Percentiles rank a stretch among this genome's conserved stretches.
phyloP scores from a whole-genome alignment of 345 rosid genomes.

The thale cress (Arabidopsis thaliana) region DNA sequence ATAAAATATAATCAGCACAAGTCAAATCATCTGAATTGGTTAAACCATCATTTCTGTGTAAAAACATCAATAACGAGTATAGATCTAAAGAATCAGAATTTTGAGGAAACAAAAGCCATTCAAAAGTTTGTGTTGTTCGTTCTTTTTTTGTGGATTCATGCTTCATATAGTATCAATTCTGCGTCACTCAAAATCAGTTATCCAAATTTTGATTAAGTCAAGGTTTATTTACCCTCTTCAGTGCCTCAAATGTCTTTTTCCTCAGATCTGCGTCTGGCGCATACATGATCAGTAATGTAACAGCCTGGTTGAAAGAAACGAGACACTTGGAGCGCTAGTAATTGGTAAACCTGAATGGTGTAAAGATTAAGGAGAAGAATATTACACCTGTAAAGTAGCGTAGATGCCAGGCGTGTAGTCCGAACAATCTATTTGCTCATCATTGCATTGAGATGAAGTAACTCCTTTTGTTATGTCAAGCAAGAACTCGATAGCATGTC shows the following conservation, averaged over 20 bases:
- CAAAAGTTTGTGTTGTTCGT: not conserved
- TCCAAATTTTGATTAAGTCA: not conserved
- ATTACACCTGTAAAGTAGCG: slow-evolving; percentile 71
- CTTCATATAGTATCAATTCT: slow-evolving; percentile 12
- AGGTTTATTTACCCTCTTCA: slow-evolving; percentile 62
- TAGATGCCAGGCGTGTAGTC: slow-evolving; percentile 61
- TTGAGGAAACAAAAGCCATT: not conserved
- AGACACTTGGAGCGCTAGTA: slow-evolving; percentile 23
- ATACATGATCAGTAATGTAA: slow-evolving; percentile 59
- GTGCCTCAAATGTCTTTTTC: slow-evolving; percentile 72
- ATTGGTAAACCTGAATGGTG: slow-evolving; percentile 19
- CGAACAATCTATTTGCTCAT: slow-evolving; percentile 56
- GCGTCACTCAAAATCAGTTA: not conserved
- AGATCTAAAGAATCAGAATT: not conserved
- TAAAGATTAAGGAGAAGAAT: slow-evolving; percentile 25
- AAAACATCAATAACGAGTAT: not conserved
- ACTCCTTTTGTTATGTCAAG: slow-evolving; percentile 60
- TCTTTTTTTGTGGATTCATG: not conserved
- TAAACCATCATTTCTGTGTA: not conserved
- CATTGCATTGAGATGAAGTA: slow-evolving; percentile 43
- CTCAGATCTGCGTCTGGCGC: slow-evolving; percentile 60
- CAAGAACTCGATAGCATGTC: slow-evolving; percentile 68
- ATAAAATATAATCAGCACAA: not conserved
- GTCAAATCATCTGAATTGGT: slow-evolving; percentile 1
- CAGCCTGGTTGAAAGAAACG: slow-evolving; percentile 54